Percentiles rank a stretch among this genome's conserved stretches.
These are phyloP conservation scores for Xylaria flabelliformis DNA, from an alignment of 495 filamentous ascomycete genomes.

Conservation along the genomic window DNA sequence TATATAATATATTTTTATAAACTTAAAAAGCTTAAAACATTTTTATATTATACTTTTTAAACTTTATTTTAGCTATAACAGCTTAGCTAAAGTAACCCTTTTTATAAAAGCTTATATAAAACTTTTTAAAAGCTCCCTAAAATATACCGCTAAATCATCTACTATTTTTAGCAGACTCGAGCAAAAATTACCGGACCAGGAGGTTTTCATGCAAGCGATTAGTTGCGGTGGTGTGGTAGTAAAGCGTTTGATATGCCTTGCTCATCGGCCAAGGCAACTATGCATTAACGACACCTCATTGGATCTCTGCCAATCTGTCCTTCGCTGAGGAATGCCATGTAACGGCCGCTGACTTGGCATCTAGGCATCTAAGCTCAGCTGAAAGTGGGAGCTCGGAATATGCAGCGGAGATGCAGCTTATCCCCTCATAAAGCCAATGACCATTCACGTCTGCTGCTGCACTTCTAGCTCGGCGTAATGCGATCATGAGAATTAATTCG, in stretches of 20 bases:
- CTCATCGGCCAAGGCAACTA: not conserved
- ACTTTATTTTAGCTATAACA: no score
- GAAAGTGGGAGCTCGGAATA: constrained; percentile 14
- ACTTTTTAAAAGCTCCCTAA: no score
- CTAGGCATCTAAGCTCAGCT: constrained; percentile 9
- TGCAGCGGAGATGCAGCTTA: constrained; percentile 12
- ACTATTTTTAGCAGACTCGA: no score
- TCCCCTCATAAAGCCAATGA: constrained; percentile 1
- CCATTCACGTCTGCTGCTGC: not conserved
- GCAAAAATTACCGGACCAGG: no score
- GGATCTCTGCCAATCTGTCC: not conserved
- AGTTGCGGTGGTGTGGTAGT: constrained; percentile 9
- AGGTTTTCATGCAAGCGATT: no score
- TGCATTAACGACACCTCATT: constrained; percentile 12
- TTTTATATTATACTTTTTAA: no score
- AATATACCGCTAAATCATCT: no score
- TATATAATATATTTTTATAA: no score
- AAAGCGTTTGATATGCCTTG: constrained; percentile 17
- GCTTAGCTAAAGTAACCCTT: no score
- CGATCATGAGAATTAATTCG: not conserved
- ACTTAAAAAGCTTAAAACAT: no score
- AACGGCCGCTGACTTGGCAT: constrained; percentile 13
- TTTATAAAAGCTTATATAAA: no score
- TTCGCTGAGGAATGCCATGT: not conserved
- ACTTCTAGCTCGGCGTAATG: not conserved